phyloP scores from a whole-genome alignment of 352 stramenopile genomes.

The Phytophthora tentaculata region DNA sequence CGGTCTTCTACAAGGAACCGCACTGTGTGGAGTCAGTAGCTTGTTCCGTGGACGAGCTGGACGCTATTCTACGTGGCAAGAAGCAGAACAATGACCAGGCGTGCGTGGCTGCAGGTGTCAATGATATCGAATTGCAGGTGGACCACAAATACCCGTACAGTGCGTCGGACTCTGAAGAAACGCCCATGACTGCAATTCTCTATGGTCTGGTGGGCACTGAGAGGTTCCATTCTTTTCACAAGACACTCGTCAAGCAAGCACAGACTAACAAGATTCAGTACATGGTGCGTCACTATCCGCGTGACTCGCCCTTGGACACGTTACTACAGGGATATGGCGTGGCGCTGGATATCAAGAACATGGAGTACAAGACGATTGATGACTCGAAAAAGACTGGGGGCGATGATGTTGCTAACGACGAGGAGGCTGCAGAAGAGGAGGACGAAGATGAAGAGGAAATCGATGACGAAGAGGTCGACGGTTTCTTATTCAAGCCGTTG shows the following conservation, averaged over 20 bases:
- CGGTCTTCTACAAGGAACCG: slow-evolving; percentile 72
- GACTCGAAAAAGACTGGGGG: slow-evolving; percentile 77
- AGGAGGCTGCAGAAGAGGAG: slow-evolving; percentile 42
- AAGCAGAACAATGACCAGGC: slow-evolving; percentile 34
- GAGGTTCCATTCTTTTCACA: slow-evolving; percentile 77
- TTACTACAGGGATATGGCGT: slow-evolving; percentile 93
- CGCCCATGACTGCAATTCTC: slow-evolving; percentile 67
- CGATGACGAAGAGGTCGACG: slow-evolving; percentile 71
- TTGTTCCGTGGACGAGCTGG: slow-evolving; percentile 61
- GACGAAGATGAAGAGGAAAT: slow-evolving; percentile 44
- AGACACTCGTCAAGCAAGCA: slow-evolving; percentile 60
- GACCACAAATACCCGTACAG: slow-evolving; percentile 80
- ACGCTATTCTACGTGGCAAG: slow-evolving; percentile 36
- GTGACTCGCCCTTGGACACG: slow-evolving; percentile 71
- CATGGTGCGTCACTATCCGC: slow-evolving; percentile 83
- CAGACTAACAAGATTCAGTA: slow-evolving; percentile 73
- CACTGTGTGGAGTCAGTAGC: slow-evolving; percentile 70
- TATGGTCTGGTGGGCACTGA: slow-evolving; percentile 82
- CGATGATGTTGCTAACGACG: slow-evolving; percentile 39
- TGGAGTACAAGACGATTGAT: slow-evolving; percentile 97
- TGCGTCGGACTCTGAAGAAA: slow-evolving; percentile 13
- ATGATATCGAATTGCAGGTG: slow-evolving; percentile 69
- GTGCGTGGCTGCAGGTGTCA: slow-evolving; percentile 68
- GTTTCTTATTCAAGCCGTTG: slow-evolving; percentile 67
- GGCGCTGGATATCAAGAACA: slow-evolving; percentile 96